Evolutionary conservation across 768 basidiomycete genomes (phyloP).

Genomic region (Leccinum disarticulatum): DNA sequence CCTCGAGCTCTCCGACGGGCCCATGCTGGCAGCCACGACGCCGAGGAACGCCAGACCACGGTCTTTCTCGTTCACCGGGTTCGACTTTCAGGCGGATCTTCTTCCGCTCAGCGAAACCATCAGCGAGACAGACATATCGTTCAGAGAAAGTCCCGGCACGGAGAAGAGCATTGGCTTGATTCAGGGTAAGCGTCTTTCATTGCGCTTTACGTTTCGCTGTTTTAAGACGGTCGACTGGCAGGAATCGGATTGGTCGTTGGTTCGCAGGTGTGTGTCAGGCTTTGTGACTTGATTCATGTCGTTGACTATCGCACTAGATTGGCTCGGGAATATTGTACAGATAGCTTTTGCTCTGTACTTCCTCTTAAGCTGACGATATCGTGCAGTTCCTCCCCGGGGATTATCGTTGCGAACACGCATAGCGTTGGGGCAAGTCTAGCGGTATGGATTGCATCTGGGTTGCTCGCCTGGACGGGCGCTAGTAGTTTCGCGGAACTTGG

Average conservation of each 20-base stretch:
- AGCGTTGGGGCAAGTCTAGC: slow-evolving; percentile 86
- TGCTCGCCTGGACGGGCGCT: slow-evolving; percentile 94
- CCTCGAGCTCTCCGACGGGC: slow-evolving; percentile 73
- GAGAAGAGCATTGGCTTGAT: slow-evolving; percentile 78
- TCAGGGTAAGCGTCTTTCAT: slow-evolving; percentile 55
- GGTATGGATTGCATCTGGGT: slow-evolving; percentile 82
- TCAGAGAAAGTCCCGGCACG: slow-evolving; percentile 49
- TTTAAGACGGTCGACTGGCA: slow-evolving; percentile 29
- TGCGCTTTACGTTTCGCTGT: not conserved
- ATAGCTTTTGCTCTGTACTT: slow-evolving; percentile 18
- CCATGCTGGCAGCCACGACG: slow-evolving; percentile 29
- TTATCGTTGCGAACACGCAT: slow-evolving; percentile 84
- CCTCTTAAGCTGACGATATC: slow-evolving; percentile 1
- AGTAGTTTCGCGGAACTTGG: slow-evolving; percentile 94
- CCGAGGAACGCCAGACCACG: slow-evolving; percentile 38
- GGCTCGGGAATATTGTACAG: slow-evolving; percentile 92
- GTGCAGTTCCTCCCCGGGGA: slow-evolving; percentile 83
- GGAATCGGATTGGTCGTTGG: slow-evolving; percentile 88
- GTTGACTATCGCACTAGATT: slow-evolving; percentile 47
- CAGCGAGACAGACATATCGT: slow-evolving; percentile 60
- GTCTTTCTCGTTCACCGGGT: slow-evolving; percentile 71
- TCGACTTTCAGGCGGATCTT: slow-evolving; percentile 77
- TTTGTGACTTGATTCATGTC: not conserved
- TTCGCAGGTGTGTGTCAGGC: slow-evolving; percentile 52
- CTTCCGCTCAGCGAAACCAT: slow-evolving; percentile 76